Evolutionary conservation across 208 protist genomes (phyloP).

Genomic region (Acanthamoeba sp.): DNA sequence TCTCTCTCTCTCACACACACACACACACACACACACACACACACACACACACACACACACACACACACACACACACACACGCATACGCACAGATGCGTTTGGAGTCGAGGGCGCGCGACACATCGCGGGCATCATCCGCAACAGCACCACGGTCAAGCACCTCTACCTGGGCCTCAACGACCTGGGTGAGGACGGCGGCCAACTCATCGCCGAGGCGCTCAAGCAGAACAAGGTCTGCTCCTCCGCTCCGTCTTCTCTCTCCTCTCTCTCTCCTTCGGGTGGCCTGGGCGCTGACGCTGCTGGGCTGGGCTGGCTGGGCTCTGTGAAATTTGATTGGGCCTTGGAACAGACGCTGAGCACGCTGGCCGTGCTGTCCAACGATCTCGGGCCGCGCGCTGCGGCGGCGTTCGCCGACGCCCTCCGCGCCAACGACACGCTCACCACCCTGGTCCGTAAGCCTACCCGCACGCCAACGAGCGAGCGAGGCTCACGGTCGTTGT

Average conservation of each 20-base stretch:
- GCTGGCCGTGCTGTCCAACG: slow-evolving; percentile 1
- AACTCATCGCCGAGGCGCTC: slow-evolving; percentile 1
- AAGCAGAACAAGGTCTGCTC: slow-evolving; percentile 29
- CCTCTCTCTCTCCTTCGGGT: too few species aligned
- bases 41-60: not conserved
- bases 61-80: not conserved
- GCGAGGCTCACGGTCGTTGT: not conserved
- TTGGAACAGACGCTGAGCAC: not conserved
- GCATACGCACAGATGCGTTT: not conserved
- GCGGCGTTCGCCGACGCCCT: not conserved
- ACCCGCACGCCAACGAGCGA: not conserved
- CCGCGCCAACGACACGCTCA: not conserved
- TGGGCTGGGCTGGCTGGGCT: too few species aligned
- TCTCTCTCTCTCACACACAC: too few species aligned
- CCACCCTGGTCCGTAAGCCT: not conserved
- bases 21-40: not conserved
- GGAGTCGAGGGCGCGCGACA: not conserved
- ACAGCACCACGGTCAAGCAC: not conserved
- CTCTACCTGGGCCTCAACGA: slow-evolving; percentile 48
- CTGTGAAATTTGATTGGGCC: not conserved
- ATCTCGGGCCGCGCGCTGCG: not conserved
- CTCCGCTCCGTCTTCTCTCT: too few species aligned
- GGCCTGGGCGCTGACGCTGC: not conserved
- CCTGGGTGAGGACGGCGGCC: slow-evolving; percentile 6
- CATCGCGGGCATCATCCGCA: slow-evolving; percentile 7